phyloP scores from a whole-genome alignment of 257 asterid genomes.

The Solanum chmielewskii region DNA sequence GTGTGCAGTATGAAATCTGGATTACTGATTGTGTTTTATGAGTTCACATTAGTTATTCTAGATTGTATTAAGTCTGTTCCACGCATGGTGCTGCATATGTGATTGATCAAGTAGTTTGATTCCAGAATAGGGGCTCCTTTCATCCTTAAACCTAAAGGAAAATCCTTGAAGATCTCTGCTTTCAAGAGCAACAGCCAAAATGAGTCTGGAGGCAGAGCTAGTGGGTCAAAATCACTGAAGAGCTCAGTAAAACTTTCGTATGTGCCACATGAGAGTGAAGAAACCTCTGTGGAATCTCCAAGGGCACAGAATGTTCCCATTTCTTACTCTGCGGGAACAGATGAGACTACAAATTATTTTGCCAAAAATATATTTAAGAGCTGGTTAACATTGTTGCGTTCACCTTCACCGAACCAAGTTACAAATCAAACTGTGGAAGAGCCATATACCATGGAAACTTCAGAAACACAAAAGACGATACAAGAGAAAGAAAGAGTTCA shows the following conservation, averaged over 20 bases:
- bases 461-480: constrained; percentile 21
- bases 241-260: constrained; percentile 50
- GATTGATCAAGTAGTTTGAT: constrained; percentile 15
- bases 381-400: constrained; percentile 61
- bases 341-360: constrained; percentile 30
- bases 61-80: not conserved
- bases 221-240: constrained; percentile 51
- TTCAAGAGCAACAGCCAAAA: constrained; percentile 58
- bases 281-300: constrained; percentile 41
- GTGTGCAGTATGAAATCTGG: not conserved
- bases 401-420: constrained; percentile 28
- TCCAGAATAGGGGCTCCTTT: constrained; percentile 49
- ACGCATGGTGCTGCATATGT: not conserved
- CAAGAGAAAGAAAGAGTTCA: constrained; percentile 28
- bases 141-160: constrained; percentile 41
- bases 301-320: constrained; percentile 45
- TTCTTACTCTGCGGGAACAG: constrained; percentile 39
- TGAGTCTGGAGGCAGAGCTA: constrained; percentile 47
- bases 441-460: constrained; percentile 27
- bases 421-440: constrained; percentile 32
- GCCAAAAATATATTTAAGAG: constrained; percentile 57
- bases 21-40: not conserved
- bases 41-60: not conserved
- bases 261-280: constrained; percentile 59
- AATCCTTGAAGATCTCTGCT: constrained; percentile 54